Evolutionary conservation across 345 rosid genomes (phyloP), one percentile per base, ranked within the genome.

Genomic region (Streptanthus diversifolius): DNA sequence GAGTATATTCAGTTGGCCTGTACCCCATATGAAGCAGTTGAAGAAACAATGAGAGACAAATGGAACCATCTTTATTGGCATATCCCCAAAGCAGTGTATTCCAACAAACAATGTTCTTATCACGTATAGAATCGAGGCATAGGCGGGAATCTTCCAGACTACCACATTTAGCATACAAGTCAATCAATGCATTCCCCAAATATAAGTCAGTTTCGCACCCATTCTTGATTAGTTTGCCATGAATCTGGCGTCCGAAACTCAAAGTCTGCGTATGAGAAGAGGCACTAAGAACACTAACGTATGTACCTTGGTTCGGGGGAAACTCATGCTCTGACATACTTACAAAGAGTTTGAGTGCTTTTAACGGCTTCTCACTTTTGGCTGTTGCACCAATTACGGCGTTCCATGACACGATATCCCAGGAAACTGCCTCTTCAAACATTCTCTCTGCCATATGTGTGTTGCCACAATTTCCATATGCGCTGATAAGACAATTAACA

Each of bases 51-150:
- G 75, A 66, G 58, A 80, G 7, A 41, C 83, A 62, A 62, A 66
- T 55, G 37, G 80, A 63, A 57, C 78, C 67, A 60, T 77, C 71
- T 63, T 74, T 72, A 70, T 77, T 72, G 36, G 90, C 85, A 80
- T 81, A 89, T 56, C 91, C 93, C 33, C 73, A 73, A 78, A 93
- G 88, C 75, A 93, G 71, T 47, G 95, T 49, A 79, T 87, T 93
- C 98, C 97, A 91, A 57, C 85, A 89, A 66, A 91, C 90, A 67
- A 82, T 74, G 80, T 84, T 93, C 82, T 85, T 91, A 64, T 83
- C 76, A 53, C 9, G 2, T 58, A 93, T 82, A 52, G 80, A 79
- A 30, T 81, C 68, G 33, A 93, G 91, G 77, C 90, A 91, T 45
- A 29, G 58, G 60, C 52, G 76, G 22, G 93, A 89, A 75, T 79